These are phyloP conservation scores for Sparassis latifolia DNA, from an alignment of 1,284 basidiomycete species.

Conservation along the genomic window DNA sequence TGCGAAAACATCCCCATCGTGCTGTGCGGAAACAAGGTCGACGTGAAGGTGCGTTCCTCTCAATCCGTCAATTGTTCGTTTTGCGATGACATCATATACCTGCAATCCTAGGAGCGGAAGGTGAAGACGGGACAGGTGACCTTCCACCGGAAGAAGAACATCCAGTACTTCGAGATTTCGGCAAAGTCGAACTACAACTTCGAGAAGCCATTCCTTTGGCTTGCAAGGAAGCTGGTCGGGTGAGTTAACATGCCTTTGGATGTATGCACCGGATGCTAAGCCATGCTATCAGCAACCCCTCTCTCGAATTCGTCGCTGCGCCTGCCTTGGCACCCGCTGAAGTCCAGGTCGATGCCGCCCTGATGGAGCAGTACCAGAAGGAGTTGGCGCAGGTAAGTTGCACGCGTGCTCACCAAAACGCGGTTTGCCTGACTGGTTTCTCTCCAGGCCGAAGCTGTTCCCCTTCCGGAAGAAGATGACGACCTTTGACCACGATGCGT, in stretches of 20 bases:
- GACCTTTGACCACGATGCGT: constrained; percentile 31
- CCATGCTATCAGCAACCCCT: constrained; percentile 58
- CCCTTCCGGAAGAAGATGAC: constrained; percentile 78
- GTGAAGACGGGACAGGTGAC: constrained; percentile 98
- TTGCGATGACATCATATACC: background rate
- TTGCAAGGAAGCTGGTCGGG: constrained; percentile 97
- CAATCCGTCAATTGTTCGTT: background rate
- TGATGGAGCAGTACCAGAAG: constrained; percentile 82
- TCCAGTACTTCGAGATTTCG: constrained; percentile 99
- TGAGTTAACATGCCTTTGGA: constrained; percentile 32
- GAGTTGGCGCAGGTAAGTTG: constrained; percentile 66
- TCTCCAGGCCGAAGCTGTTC: constrained; percentile 61
- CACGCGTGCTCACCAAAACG: background rate
- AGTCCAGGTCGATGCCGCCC: constrained; percentile 74
- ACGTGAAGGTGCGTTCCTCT: constrained; percentile 79
- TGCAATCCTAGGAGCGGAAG: constrained; percentile 82
- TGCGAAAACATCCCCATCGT: constrained; percentile 99
- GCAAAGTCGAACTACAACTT: constrained; percentile 99
- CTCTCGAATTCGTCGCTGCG: constrained; percentile 94
- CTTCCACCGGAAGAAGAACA: constrained; percentile 99
- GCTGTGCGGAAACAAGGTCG: constrained; percentile 99
- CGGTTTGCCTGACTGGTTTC: background rate
- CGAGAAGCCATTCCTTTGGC: constrained; percentile 99
- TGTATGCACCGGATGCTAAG: background rate
- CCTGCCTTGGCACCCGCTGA: constrained; percentile 95